A percentile compares a stretch with the other conserved stretches of the same genome.
phyloP scores from a whole-genome alignment of 257 asterid genomes.

The Misopates orontium region DNA sequence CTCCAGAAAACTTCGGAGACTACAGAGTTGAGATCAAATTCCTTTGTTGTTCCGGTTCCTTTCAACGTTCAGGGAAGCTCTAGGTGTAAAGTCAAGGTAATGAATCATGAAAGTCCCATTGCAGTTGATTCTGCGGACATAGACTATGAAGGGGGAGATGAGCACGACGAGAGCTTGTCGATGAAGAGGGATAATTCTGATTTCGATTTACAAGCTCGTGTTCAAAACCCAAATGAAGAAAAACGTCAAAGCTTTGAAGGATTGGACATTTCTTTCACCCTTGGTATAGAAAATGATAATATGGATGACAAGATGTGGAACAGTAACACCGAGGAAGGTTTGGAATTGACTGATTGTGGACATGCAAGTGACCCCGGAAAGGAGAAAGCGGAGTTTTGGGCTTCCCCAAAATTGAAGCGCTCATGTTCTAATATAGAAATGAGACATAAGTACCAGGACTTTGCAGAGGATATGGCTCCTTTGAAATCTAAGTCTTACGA shows the following conservation, averaged over 20 bases:
- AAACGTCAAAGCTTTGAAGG: conserved; percentile 25
- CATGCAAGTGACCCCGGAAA: conserved; percentile 71
- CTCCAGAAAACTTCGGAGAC: conserved; percentile 35
- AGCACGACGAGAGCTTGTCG: conserved; percentile 45
- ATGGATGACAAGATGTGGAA: conserved; percentile 16
- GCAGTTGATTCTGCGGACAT: conserved; percentile 44
- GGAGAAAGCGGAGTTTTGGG: conserved; percentile 44
- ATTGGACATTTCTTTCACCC: conserved; percentile 15
- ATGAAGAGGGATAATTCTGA: conserved; percentile 47
- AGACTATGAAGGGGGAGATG: conserved; percentile 63
- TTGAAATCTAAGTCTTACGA: conserved; percentile 51
- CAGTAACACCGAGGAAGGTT: neutral
- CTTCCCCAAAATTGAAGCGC: conserved; percentile 54
- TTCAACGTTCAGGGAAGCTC: conserved; percentile 35
- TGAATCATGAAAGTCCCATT: conserved; percentile 55
- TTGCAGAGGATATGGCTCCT: conserved; percentile 33
- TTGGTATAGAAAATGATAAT: conserved; percentile 27
- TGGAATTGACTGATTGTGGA: conserved; percentile 44
- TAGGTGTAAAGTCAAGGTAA: conserved; percentile 50
- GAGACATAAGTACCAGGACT: conserved; percentile 34
- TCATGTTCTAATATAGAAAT: conserved; percentile 63
- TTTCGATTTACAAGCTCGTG: conserved; percentile 41
- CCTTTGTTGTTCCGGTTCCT: conserved; percentile 52
- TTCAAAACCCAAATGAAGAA: conserved; percentile 31
- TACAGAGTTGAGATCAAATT: conserved; percentile 40